phyloP scores from a whole-genome alignment of 2,329 filamentous ascomycete species.

The Penicillium sp. region DNA sequence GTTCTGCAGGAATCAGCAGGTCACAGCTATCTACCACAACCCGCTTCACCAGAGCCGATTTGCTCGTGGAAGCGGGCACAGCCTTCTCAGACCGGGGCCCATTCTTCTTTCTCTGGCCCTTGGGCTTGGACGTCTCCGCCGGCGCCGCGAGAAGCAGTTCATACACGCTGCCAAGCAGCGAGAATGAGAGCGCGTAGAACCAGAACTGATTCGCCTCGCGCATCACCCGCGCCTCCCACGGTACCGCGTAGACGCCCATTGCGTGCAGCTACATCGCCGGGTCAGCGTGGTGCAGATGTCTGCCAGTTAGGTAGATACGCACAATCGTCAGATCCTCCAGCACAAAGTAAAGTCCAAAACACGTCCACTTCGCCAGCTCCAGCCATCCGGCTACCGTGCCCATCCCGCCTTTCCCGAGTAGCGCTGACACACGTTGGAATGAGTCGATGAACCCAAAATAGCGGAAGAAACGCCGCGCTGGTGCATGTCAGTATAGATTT shows the following conservation, averaged over 20 bases:
- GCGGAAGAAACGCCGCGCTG: slow-evolving; percentile 62
- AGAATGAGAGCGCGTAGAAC: slow-evolving; percentile 61
- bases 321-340: slow-evolving; percentile 64
- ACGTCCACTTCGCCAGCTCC: slow-evolving; percentile 57
- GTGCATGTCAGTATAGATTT: neutral
- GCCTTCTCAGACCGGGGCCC: slow-evolving; percentile 26
- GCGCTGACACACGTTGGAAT: slow-evolving; percentile 52
- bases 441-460: slow-evolving; percentile 66
- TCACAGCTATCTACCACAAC: slow-evolving; percentile 61
- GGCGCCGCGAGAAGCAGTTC: slow-evolving; percentile 19
- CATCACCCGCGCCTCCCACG: slow-evolving; percentile 49
- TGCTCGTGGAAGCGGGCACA: neutral
- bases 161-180: slow-evolving; percentile 39
- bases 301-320: slow-evolving; percentile 35
- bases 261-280: slow-evolving; percentile 37
- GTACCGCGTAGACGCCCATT: slow-evolving; percentile 50
- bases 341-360: slow-evolving; percentile 64
- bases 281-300: slow-evolving; percentile 23
- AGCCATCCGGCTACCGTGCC: slow-evolving; percentile 38
- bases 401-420: slow-evolving; percentile 35
- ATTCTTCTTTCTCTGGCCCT: slow-evolving; percentile 17
- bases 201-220: slow-evolving; percentile 67
- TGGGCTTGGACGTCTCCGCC: slow-evolving; percentile 25
- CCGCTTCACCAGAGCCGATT: slow-evolving; percentile 43
- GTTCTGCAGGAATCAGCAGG: slow-evolving; percentile 58